Percentiles rank a stretch among this genome's conserved stretches.
Conservation (phyloP, 345 rosid genomes). For the Bruguiera gymnorhiza region DNA sequence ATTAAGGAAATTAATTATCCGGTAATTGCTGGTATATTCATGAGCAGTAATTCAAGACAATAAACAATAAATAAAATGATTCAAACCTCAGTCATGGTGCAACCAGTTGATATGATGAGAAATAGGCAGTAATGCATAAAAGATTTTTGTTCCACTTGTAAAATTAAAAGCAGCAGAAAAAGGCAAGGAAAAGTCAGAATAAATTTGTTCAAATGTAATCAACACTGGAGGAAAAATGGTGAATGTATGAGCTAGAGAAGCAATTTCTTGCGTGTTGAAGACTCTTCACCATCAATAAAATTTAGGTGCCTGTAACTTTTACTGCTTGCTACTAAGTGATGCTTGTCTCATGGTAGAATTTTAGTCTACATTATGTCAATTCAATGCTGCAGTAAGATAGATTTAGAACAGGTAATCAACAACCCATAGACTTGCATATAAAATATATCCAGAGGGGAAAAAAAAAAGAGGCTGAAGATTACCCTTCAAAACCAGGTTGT, state of each 20-base stretch:
- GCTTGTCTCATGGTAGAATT: neutral
- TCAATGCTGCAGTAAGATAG: neutral
- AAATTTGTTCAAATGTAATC: neutral
- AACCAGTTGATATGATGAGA: no score
- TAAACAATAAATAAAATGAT: neutral
- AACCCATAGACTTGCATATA: neutral
- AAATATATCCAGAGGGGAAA: neutral
- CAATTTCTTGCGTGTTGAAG: neutral
- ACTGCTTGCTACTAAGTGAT: neutral
- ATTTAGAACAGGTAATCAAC: neutral
- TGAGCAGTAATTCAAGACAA: neutral
- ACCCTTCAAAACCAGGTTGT: slow-evolving; percentile 93
- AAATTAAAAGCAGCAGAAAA: slow-evolving; percentile 1
- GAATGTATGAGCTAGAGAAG: neutral
- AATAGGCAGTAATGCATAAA: no score
- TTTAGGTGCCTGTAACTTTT: neutral
- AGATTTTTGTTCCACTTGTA: neutral
- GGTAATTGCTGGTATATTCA: neutral
- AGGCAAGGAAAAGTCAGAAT: no score
- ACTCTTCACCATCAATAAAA: neutral
- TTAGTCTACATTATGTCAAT: neutral
- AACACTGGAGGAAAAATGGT: neutral
- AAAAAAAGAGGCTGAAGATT: slow-evolving; percentile 15
- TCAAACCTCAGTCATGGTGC: no score
- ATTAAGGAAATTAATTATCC: neutral